phyloP scores from a whole-genome alignment of 805 yeast species.

The Lipomyces lipofer region DNA sequence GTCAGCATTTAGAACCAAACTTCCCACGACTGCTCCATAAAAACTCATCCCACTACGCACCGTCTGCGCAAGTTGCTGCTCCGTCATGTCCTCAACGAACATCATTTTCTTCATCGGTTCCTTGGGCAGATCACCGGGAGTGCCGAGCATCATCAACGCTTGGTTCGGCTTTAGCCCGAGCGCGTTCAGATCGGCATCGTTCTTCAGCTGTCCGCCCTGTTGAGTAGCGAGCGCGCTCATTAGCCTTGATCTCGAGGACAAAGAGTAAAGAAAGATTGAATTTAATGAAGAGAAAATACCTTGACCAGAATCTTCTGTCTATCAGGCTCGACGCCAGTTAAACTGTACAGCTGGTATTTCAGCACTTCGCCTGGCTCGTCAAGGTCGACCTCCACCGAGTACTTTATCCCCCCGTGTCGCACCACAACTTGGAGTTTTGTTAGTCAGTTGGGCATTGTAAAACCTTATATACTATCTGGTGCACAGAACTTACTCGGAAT shows the following conservation, averaged over 20 bases:
- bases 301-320: conserved; percentile 89
- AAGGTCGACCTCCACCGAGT: conserved; percentile 57
- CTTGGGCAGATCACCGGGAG: conserved; percentile 67
- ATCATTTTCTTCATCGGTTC: conserved; percentile 55
- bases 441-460: background rate
- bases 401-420: conserved; percentile 68
- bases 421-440: conserved; percentile 43
- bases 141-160: conserved; percentile 84
- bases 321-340: conserved; percentile 80
- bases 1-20: background rate
- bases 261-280: background rate
- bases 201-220: conserved; percentile 75
- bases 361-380: conserved; percentile 59
- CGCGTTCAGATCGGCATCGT: conserved; percentile 56
- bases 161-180: conserved; percentile 64
- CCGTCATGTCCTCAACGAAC: conserved; percentile 69
- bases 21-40: conserved; percentile 16
- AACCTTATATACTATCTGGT: background rate
- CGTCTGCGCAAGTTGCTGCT: conserved; percentile 43
- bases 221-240: background rate
- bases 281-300: conserved; percentile 20
- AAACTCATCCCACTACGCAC: conserved; percentile 36
- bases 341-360: conserved; percentile 66
- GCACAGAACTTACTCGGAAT: conserved; percentile 26
- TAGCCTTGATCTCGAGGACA: background rate